Conservation (phyloP, 108 stramenopile genomes). For the Discostella pseudostelligera region DNA sequence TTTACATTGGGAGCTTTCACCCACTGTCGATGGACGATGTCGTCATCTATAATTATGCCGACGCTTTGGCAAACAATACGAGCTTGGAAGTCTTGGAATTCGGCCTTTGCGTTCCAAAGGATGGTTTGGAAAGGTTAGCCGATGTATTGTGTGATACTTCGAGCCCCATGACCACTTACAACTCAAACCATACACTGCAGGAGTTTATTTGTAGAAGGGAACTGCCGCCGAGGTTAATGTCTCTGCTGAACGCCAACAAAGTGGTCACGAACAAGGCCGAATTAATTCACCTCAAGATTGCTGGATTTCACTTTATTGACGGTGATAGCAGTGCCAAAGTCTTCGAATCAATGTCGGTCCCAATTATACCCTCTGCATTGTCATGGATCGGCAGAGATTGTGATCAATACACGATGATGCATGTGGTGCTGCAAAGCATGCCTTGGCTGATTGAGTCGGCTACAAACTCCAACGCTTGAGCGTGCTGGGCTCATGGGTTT, state of each 20-base stretch:
- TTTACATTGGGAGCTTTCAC: not conserved
- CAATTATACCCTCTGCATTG: not conserved
- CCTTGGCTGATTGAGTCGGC: no score
- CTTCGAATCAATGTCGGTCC: not conserved
- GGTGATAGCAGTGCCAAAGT: not conserved
- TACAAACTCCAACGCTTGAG: no score
- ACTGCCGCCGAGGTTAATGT: no score
- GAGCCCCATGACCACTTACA: not conserved
- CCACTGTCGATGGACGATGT: no score
- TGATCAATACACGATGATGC: not conserved
- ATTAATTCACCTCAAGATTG: not conserved
- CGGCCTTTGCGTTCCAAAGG: not conserved
- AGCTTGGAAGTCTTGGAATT: not conserved
- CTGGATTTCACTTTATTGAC: not conserved
- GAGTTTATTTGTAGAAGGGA: no score
- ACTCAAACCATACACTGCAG: no score
- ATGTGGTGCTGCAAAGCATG: not conserved
- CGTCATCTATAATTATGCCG: not conserved
- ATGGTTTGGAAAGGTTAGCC: not conserved
- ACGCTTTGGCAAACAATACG: not conserved
- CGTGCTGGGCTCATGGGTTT: no score
- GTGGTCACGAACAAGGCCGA: not conserved
- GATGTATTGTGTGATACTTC: not conserved
- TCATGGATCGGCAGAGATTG: slow-evolving; percentile 5
- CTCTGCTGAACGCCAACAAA: no score